A percentile compares a stretch with the other conserved stretches of the same genome.
Evolutionary conservation across 169 alveolate genomes (phyloP).

Genomic region (Amoebophrya sp.): DNA sequence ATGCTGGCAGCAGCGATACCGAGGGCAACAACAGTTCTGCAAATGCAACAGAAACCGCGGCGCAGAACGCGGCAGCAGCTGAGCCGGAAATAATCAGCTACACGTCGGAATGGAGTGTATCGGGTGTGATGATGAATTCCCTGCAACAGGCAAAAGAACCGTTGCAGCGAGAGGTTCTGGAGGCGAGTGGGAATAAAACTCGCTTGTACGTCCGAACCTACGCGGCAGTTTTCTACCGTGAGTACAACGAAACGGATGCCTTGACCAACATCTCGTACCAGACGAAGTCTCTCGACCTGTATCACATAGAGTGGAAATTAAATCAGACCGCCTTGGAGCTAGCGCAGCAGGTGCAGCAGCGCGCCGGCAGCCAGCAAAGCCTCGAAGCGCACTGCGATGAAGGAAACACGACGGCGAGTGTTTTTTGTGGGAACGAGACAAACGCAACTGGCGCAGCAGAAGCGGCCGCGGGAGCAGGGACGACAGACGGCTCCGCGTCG

Average conservation of each 20-base stretch:
- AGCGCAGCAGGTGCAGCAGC: neutral
- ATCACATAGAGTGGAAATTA: neutral
- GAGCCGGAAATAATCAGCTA: neutral
- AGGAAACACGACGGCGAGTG: neutral
- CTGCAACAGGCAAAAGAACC: neutral
- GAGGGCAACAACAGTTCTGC: neutral
- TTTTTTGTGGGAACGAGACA: neutral
- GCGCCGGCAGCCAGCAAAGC: neutral
- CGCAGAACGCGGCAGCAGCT: neutral
- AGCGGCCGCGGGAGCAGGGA: neutral
- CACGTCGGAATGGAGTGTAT: neutral
- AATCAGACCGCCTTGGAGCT: neutral
- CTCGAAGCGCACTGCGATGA: neutral
- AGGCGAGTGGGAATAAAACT: neutral
- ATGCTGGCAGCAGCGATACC: neutral
- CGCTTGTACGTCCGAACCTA: neutral
- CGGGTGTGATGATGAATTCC: neutral
- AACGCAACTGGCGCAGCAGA: neutral
- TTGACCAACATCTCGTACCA: neutral
- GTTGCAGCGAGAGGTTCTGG: neutral
- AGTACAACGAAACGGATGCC: neutral
- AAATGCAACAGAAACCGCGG: neutral
- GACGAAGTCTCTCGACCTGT: neutral
- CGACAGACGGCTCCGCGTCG: neutral
- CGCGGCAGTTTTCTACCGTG: neutral